Evolutionary conservation across 495 filamentous ascomycete genomes (phyloP), one percentile per base, ranked within the genome.

Genomic region (Xanthoparmelia taractica): DNA sequence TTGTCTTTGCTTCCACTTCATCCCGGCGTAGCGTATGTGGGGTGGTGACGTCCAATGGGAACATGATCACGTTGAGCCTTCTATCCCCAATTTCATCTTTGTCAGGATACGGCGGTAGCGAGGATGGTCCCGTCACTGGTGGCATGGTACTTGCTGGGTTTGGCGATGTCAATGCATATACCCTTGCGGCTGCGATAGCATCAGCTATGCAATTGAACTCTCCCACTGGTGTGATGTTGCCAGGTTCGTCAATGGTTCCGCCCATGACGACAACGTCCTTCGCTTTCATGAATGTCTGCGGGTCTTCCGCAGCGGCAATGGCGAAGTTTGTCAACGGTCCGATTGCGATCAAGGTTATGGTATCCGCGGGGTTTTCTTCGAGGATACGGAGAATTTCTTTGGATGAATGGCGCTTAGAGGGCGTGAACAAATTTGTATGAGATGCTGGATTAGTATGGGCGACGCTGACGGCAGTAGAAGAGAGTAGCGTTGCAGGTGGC

Each of bases 241-340:
- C 94, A 34, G 84, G 80, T 23, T 83, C 70, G 47, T 86, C 78
- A 52, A 97, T 82, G n/a, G 88, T 84, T 62, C 94, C 95, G 40
- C 93, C 94, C 94, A 99, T 99, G n/a, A 96, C 87, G 25, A 96
- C 85, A 4, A 99, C 84, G 71, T 96, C 88, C 71, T 95, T 96
- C 33, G 84, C 91, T 27, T 85, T 84, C 5, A 97, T 81, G 76
- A 99, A 96, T 7, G 90, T 86, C 69, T 89, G 86, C 3, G 90
- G 84, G 65, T 96, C 91, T 69, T 88, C 82, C 8, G 90, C 84
- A 36, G 94, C 91, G 17, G 94, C 94, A 47, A 92, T 73, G 15
- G 95, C 93, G 25, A 97, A 77, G 73, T 95, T 99, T 8, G 92
- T 97, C 41, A 97, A 76, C 0, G 94, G 94, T 0, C 95, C 94